Conservation (phyloP, 176 grass and related monocot genomes). For the Cenchrus americanus region DNA sequence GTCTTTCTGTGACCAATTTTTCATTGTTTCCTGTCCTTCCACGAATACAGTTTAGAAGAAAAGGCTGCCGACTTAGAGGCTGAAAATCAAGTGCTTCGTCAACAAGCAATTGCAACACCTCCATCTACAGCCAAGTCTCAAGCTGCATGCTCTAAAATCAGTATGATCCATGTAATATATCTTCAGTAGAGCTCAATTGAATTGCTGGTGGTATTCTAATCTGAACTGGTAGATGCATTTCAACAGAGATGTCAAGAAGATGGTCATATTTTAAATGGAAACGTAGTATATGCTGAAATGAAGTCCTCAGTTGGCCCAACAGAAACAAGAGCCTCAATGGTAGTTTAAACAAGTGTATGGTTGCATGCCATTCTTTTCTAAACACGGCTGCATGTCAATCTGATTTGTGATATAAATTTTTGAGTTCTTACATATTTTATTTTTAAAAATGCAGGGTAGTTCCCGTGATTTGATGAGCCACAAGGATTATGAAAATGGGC, state of each 20-base stretch:
- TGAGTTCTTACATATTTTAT: not conserved
- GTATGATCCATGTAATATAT: conserved; percentile 64
- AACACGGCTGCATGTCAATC: conserved; percentile 25
- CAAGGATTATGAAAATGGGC: conserved; percentile 69
- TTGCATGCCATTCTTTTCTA: conserved; percentile 29
- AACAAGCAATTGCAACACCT: conserved; percentile 61
- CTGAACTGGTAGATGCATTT: conserved; percentile 53
- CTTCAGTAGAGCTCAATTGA: conserved; percentile 42
- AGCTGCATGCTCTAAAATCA: conserved; percentile 62
- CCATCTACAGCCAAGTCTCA: conserved; percentile 67
- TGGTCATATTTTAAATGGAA: conserved; percentile 75
- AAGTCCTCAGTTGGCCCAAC: conserved; percentile 31
- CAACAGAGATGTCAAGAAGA: conserved; percentile 74
- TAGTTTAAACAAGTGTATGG: conserved; percentile 46
- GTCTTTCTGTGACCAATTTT: not conserved
- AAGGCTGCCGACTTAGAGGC: conserved; percentile 62
- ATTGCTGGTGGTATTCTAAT: conserved; percentile 44
- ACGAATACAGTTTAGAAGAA: conserved; percentile 59
- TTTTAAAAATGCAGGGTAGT: conserved; percentile 41
- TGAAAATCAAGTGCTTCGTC: conserved; percentile 72
- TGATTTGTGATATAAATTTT: conserved; percentile 28
- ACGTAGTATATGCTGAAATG: conserved; percentile 54
- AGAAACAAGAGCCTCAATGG: conserved; percentile 55
- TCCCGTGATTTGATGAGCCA: conserved; percentile 42
- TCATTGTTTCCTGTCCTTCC: conserved; percentile 15